phyloP scores from a whole-genome alignment of 352 stramenopile species.

The Pythium periplocum region DNA sequence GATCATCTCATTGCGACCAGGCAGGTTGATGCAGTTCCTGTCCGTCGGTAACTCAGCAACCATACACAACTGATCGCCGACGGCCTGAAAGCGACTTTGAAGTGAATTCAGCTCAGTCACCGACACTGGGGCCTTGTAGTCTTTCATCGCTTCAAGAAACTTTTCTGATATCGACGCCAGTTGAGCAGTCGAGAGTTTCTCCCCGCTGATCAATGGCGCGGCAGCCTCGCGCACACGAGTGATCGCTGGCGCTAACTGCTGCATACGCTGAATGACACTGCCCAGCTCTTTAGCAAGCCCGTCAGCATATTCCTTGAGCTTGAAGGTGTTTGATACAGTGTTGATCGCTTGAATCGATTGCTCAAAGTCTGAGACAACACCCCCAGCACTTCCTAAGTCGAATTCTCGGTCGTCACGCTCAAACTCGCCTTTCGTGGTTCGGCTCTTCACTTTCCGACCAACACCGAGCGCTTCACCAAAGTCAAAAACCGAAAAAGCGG shows the following conservation, averaged over 20 bases:
- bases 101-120: constrained; percentile 10
- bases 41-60: constrained; percentile 5
- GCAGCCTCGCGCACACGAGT: constrained; percentile 3
- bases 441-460: not conserved
- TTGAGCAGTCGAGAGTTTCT: constrained; percentile 4
- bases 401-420: constrained; percentile 1
- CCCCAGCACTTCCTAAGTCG: constrained; percentile 1
- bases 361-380: constrained; percentile 1
- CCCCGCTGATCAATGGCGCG: not conserved
- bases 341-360: not conserved
- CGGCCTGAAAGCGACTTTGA: constrained; percentile 5
- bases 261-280: not conserved
- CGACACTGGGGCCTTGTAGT: constrained; percentile 9
- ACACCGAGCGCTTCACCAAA: not conserved
- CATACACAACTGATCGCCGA: constrained; percentile 5
- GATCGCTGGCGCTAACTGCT: constrained; percentile 1
- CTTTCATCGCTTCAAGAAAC: constrained; percentile 6
- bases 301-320: constrained; percentile 2
- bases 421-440: not conserved
- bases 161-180: not conserved
- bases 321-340: not conserved
- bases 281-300: constrained; percentile 2
- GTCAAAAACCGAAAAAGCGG: constrained; percentile 2
- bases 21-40: constrained; percentile 5
- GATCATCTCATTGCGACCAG: constrained; percentile 6